Evolutionary conservation across 2,329 filamentous ascomycete genomes (phyloP).

Genomic region (Plenodomus lindquistii): DNA sequence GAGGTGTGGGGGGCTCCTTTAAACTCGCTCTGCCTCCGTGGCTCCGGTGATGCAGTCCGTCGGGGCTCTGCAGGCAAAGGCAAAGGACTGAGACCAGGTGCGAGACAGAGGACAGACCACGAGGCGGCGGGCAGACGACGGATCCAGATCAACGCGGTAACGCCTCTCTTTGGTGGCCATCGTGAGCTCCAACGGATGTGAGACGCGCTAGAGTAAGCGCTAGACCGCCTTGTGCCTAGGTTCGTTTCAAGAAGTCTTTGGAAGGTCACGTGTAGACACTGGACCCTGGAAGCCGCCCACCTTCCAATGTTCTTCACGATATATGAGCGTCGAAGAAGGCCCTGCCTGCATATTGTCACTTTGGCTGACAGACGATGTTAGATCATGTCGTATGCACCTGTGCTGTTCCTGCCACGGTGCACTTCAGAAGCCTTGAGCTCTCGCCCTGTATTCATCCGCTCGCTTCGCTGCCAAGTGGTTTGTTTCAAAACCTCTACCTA

Average conservation of each 20-base stretch:
- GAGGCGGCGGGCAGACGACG: neutral
- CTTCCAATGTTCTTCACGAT: too few species aligned
- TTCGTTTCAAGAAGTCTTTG: neutral
- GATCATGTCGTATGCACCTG: too few species aligned
- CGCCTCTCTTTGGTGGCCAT: neutral
- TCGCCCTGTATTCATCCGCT: too few species aligned
- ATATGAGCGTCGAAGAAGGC: too few species aligned
- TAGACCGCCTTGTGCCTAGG: neutral
- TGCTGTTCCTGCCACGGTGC: too few species aligned
- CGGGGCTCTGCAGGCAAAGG: neutral
- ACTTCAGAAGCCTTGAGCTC: too few species aligned
- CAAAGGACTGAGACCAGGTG: neutral
- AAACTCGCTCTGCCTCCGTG: neutral
- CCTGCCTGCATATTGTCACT: too few species aligned
- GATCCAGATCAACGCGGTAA: neutral
- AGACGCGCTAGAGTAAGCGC: neutral
- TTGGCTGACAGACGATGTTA: too few species aligned
- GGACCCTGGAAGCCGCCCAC: neutral
- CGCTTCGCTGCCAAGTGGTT: neutral
- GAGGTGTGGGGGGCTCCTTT: neutral
- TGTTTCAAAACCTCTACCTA: neutral
- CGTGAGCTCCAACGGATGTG: neutral
- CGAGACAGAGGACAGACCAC: neutral
- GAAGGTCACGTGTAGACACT: neutral
- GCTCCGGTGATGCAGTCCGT: neutral